Evolutionary conservation across 805 yeast genomes (phyloP).

Genomic region (Cyberlindnera xishuangbannaensis): DNA sequence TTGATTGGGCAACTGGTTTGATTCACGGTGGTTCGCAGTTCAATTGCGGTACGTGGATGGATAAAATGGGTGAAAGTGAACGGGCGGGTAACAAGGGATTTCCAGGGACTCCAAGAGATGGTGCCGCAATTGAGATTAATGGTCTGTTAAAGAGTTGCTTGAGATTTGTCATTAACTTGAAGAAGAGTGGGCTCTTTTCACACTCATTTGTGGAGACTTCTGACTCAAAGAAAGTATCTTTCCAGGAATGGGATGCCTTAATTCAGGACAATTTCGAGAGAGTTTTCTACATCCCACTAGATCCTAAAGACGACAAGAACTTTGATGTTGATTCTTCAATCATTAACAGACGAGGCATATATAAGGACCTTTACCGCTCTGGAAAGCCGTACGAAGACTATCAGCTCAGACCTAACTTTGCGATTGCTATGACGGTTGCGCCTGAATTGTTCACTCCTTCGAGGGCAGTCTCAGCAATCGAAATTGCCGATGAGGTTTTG

Average conservation of each 20-base stretch:
- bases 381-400: conserved; percentile 93
- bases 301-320: conserved; percentile 52
- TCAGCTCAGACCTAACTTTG: conserved; percentile 86
- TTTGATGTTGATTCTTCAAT: conserved; percentile 58
- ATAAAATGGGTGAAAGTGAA: conserved; percentile 94
- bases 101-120: conserved; percentile 98
- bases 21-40: conserved; percentile 86
- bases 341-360: conserved; percentile 87
- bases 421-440: conserved; percentile 91
- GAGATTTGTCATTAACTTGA: conserved; percentile 66
- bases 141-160: conserved; percentile 82
- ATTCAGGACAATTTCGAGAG: conserved; percentile 72
- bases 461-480: conserved; percentile 59
- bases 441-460: conserved; percentile 77
- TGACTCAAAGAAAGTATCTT: conserved; percentile 50
- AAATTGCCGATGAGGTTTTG: conserved; percentile 62
- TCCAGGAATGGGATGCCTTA: conserved; percentile 67
- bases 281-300: conserved; percentile 68
- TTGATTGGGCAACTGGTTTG: conserved; percentile 88
- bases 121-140: conserved; percentile 90
- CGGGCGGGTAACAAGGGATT: conserved; percentile 80
- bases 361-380: conserved; percentile 76
- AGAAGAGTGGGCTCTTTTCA: conserved; percentile 48
- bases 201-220: conserved; percentile 51
- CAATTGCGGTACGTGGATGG: conserved; percentile 99